These are phyloP conservation scores for Talaromyces thailandensis DNA, from an alignment of 495 filamentous ascomycete species.

Conservation along the genomic window DNA sequence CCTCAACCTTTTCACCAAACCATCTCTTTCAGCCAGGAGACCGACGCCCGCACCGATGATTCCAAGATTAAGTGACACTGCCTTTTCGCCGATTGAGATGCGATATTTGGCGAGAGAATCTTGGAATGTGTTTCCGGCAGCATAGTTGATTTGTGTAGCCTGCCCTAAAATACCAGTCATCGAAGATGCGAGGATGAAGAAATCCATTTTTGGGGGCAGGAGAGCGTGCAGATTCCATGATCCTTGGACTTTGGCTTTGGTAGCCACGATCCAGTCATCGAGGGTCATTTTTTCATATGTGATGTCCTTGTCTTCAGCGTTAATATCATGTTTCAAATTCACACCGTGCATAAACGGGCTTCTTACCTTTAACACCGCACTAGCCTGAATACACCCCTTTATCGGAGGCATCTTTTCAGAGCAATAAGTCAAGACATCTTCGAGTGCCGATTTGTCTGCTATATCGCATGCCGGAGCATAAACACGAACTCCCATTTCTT, in stretches of 20 bases:
- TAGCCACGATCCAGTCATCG: neutral
- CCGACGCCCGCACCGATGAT: neutral
- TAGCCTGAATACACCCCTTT: neutral
- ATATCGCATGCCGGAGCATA: neutral
- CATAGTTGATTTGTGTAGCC: neutral
- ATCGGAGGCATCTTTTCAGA: neutral
- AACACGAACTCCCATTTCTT: neutral
- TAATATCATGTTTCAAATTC: neutral
- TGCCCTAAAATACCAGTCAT: neutral
- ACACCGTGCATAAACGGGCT: neutral
- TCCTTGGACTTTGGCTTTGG: neutral
- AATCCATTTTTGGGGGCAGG: neutral
- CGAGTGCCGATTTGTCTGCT: neutral
- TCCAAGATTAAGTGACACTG: neutral
- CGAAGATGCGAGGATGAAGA: neutral
- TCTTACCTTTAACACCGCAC: neutral
- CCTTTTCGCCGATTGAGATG: neutral
- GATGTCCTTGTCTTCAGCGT: neutral
- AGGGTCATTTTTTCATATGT: neutral
- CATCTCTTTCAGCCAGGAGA: neutral
- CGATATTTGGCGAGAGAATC: neutral
- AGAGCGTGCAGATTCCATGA: neutral
- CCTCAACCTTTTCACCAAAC: neutral
- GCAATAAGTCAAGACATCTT: neutral
- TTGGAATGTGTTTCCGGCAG: neutral